These are phyloP conservation scores for Phyllostachys edulis DNA, from an alignment of 176 grass and related monocot species.

Conservation along the genomic window DNA sequence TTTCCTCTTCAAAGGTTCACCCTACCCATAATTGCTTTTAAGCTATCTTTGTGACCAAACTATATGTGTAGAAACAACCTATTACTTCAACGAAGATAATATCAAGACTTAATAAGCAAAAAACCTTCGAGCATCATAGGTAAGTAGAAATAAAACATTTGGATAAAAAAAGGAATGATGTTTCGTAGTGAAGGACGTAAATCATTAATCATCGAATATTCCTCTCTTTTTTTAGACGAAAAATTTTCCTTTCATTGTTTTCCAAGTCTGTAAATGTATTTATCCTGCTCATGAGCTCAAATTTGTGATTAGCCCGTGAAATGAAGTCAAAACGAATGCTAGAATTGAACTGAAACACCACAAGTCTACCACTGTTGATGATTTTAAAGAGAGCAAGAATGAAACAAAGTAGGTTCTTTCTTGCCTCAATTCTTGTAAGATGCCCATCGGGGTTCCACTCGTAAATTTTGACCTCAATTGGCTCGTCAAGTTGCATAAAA, in stretches of 20 bases:
- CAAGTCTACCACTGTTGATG: neutral
- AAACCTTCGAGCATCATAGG: too few species aligned
- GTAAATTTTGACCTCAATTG: too few species aligned
- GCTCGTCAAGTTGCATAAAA: conserved; percentile 72
- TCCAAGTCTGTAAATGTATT: conserved; percentile 70
- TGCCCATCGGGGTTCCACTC: too few species aligned
- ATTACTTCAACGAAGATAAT: too few species aligned
- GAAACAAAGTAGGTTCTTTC: neutral
- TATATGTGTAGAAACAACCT: too few species aligned
- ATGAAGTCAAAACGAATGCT: conserved; percentile 12
- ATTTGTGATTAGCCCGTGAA: conserved; percentile 83
- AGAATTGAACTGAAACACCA: conserved; percentile 18
- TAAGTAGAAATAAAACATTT: neutral
- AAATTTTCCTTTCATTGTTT: conserved; percentile 56
- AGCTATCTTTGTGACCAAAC: too few species aligned
- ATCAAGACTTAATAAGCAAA: too few species aligned
- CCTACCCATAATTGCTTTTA: too few species aligned
- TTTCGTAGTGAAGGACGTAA: neutral
- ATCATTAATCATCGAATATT: neutral
- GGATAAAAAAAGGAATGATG: neutral
- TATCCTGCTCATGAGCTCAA: conserved; percentile 68
- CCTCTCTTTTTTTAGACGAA: conserved; percentile 28
- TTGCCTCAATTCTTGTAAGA: too few species aligned
- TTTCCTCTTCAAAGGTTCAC: too few species aligned
- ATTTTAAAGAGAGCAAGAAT: neutral